Evolutionary conservation across 352 stramenopile genomes (phyloP).

Genomic region (Phytopythium cucurbitacearum): DNA sequence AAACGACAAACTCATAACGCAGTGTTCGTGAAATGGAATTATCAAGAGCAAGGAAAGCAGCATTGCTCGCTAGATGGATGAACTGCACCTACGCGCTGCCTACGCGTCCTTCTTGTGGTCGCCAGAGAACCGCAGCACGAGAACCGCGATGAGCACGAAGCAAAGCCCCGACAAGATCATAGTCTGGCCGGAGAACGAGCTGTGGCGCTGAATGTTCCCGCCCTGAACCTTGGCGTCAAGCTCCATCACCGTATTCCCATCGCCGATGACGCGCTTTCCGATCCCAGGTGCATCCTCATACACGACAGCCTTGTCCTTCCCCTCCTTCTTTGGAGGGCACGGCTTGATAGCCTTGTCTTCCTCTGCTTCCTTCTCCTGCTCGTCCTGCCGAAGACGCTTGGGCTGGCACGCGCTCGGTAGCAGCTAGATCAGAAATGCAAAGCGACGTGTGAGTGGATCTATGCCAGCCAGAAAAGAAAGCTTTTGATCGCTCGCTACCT

Average conservation of each 20-base stretch:
- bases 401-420: constrained; percentile 45
- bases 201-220: constrained; percentile 15
- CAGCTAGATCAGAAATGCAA: constrained; percentile 14
- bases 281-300: constrained; percentile 66
- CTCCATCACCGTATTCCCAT: constrained; percentile 28
- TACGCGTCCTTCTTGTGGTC: constrained; percentile 78
- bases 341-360: constrained; percentile 53
- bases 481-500: constrained; percentile 17
- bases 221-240: constrained; percentile 35
- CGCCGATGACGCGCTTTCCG: constrained; percentile 36
- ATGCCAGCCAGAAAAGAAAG: background rate
- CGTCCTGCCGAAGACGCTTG: constrained; percentile 58
- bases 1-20: too few species aligned
- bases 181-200: constrained; percentile 22
- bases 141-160: constrained; percentile 42
- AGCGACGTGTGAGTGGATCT: background rate
- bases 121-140: constrained; percentile 53
- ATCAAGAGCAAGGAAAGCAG: background rate
- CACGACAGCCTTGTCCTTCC: constrained; percentile 17
- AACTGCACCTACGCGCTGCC: background rate
- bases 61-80: background rate
- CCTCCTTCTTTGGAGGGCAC: constrained; percentile 64
- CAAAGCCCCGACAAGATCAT: constrained; percentile 47
- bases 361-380: constrained; percentile 23
- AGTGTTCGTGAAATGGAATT: background rate